Evolutionary conservation across 306 rosid species (phyloP).

Genomic region (Prunus mongolica): DNA sequence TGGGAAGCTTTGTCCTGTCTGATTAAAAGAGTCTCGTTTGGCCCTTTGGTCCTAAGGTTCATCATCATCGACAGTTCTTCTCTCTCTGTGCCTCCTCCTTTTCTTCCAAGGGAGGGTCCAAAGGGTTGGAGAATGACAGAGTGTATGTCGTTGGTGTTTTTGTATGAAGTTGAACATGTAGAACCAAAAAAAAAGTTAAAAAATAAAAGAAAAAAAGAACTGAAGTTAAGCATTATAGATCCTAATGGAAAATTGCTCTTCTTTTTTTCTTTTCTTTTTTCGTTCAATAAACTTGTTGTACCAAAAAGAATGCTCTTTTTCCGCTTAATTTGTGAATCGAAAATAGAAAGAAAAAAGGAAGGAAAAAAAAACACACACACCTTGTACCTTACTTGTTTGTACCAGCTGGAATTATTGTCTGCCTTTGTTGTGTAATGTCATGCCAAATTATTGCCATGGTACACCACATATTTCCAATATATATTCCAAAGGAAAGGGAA

Average conservation of each 20-base stretch:
- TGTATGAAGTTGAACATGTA: background rate
- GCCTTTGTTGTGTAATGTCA: background rate
- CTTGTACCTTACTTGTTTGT: slow-evolving; percentile 4
- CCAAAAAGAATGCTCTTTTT: no score
- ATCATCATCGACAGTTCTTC: slow-evolving; percentile 30
- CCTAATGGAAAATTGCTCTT: background rate
- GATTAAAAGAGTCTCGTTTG: slow-evolving; percentile 33
- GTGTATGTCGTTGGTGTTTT: background rate
- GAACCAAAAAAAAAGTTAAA: background rate
- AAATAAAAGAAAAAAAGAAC: background rate
- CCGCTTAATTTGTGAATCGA: background rate
- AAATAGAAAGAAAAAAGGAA: background rate
- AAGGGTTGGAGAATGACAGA: background rate
- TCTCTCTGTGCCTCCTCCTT: background rate
- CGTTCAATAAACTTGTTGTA: no score
- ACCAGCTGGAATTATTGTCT: background rate
- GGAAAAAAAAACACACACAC: background rate
- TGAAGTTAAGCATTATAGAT: background rate
- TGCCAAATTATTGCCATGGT: slow-evolving; percentile 5
- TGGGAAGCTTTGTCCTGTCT: slow-evolving; percentile 56
- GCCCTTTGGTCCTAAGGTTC: slow-evolving; percentile 21
- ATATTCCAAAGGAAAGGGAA: background rate
- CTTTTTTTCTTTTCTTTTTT: background rate
- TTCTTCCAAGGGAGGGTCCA: slow-evolving; percentile 3
- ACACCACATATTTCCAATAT: background rate